Conservation (phyloP, 345 rosid genomes). For the Bretschneidera sinensis region DNA sequence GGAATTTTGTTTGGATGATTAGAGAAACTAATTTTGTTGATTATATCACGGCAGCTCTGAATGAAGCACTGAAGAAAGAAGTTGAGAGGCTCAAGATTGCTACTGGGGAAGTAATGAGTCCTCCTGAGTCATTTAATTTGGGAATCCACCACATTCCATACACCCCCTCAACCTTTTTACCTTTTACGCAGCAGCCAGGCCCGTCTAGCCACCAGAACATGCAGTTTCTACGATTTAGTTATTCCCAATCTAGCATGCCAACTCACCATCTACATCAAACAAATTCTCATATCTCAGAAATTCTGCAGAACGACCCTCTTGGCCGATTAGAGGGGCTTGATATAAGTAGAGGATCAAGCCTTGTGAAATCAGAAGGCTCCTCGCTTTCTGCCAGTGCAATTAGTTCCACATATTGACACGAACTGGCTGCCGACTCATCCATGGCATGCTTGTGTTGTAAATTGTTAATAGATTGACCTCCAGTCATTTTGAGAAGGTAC, state of each 20-base stretch:
- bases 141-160: conserved; percentile 47
- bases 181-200: conserved; percentile 28
- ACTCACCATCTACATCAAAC: conserved; percentile 10
- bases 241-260: conserved; percentile 19
- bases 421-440: conserved; percentile 21
- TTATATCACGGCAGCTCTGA: conserved; percentile 37
- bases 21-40: background rate
- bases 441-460: conserved; percentile 20
- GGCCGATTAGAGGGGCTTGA: conserved; percentile 53
- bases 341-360: conserved; percentile 42
- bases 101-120: conserved; percentile 45
- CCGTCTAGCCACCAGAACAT: conserved; percentile 25
- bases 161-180: conserved; percentile 29
- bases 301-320: conserved; percentile 34
- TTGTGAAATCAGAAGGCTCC: conserved; percentile 57
- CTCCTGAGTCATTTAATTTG: conserved; percentile 38
- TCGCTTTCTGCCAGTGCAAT: conserved; percentile 59
- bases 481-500: conserved; percentile 8
- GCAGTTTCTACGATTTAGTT: conserved; percentile 32
- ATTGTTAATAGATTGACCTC: conserved; percentile 28
- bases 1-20: background rate
- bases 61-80: conserved; percentile 64
- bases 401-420: conserved; percentile 48
- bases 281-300: conserved; percentile 25
- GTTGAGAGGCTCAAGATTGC: conserved; percentile 58